A percentile compares a stretch with the other conserved stretches of the same genome.
Conservation (phyloP, 495 filamentous ascomycete genomes). For the Lineolata rhizophorae region DNA sequence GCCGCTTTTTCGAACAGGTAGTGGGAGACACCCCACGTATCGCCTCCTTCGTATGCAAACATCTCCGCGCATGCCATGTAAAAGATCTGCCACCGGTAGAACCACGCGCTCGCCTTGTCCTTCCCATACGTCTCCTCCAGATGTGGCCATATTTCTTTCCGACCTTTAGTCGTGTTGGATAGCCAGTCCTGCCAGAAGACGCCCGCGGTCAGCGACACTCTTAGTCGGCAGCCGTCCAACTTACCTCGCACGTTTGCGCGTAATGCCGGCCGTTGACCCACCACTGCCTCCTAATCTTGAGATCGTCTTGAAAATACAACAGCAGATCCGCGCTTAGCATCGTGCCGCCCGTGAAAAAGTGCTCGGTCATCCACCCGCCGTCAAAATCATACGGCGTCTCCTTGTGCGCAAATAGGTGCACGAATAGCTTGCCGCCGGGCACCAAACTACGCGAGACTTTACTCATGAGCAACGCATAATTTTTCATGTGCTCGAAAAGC, state of each 20-base stretch:
- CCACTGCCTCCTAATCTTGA: slow-evolving; percentile 36
- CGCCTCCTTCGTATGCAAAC: slow-evolving; percentile 36
- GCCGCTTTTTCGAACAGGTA: slow-evolving; percentile 37
- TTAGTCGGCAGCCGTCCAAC: no score
- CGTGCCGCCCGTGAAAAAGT: slow-evolving; percentile 49
- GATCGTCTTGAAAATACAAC: slow-evolving; percentile 39
- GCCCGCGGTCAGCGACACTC: no score
- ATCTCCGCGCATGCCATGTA: slow-evolving; percentile 46
- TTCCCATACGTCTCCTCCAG: slow-evolving; percentile 36
- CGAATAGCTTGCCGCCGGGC: slow-evolving; percentile 38
- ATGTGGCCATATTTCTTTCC: slow-evolving; percentile 32
- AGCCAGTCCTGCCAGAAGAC: no score
- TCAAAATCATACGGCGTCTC: slow-evolving; percentile 43
- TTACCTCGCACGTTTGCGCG: slow-evolving; percentile 38
- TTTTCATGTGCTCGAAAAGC: slow-evolving; percentile 57
- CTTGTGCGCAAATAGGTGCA: slow-evolving; percentile 39
- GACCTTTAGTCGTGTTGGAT: slow-evolving; percentile 27
- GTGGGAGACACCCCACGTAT: slow-evolving; percentile 40
- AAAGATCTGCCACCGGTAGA: slow-evolving; percentile 44
- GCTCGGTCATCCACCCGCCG: slow-evolving; percentile 46
- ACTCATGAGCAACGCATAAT: slow-evolving; percentile 39
- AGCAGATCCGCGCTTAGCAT: slow-evolving; percentile 46
- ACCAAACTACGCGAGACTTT: slow-evolving; percentile 33
- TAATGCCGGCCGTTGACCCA: slow-evolving; percentile 43
- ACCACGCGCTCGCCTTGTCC: slow-evolving; percentile 31